phyloP scores from a whole-genome alignment of 129 eudicot genomes.

The Oenanthe sinensis region DNA sequence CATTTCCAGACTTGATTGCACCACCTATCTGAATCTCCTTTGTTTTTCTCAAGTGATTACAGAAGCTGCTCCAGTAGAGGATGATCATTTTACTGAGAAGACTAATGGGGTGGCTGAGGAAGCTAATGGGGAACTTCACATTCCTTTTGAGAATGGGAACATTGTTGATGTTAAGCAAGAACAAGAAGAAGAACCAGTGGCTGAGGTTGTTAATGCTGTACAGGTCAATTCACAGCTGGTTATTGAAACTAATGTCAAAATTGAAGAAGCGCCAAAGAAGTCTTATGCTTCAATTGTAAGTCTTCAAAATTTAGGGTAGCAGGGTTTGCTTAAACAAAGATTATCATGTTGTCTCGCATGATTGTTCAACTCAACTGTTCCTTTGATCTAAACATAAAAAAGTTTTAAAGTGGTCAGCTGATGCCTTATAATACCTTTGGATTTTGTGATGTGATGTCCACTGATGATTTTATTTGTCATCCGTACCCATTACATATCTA shows the following conservation, averaged over 20 bases:
- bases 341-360: neutral
- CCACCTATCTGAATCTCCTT: neutral
- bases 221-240: conserved; percentile 33
- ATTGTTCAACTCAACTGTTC: neutral
- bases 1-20: neutral
- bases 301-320: neutral
- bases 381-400: neutral
- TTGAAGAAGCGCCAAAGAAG: conserved; percentile 71
- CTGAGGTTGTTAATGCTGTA: conserved; percentile 57
- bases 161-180: conserved; percentile 36
- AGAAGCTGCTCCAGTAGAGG: conserved; percentile 31
- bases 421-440: neutral
- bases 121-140: conserved; percentile 31
- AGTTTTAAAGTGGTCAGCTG: neutral
- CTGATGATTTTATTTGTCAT: conserved; percentile 3
- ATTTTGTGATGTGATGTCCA: neutral
- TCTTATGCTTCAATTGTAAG: conserved; percentile 97
- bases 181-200: conserved; percentile 46
- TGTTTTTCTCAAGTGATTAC: conserved; percentile 4
- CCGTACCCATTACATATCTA: neutral
- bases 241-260: conserved; percentile 40
- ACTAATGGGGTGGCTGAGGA: conserved; percentile 39
- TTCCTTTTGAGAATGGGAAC: conserved; percentile 48
- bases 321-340: neutral
- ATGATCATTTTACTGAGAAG: conserved; percentile 43